These are phyloP conservation scores for Xerocomellus intermedius DNA, from an alignment of 768 basidiomycete species.

Conservation along the genomic window DNA sequence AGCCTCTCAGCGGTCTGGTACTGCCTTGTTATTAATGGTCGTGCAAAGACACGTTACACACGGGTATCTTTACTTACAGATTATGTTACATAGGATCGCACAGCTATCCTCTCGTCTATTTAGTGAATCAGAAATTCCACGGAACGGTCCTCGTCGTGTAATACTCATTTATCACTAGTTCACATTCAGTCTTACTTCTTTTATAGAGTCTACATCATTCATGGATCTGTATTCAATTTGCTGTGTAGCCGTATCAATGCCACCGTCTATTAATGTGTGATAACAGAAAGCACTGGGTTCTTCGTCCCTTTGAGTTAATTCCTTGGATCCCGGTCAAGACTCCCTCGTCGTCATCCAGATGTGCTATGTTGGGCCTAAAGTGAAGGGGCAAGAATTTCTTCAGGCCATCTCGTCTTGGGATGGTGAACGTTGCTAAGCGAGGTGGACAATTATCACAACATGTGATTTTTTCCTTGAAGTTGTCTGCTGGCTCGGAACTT, in stretches of 20 bases:
- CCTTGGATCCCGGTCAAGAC: slow-evolving; percentile 42
- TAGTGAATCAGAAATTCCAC: slow-evolving; percentile 9
- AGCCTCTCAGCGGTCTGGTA: slow-evolving; percentile 7
- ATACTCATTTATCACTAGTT: background rate
- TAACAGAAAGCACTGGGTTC: background rate
- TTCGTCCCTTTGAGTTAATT: background rate
- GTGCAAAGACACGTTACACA: background rate
- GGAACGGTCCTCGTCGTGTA: slow-evolving; percentile 1
- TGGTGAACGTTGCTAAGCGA: slow-evolving; percentile 85
- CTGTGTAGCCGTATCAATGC: background rate
- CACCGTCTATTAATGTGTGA: background rate
- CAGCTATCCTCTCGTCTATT: background rate
- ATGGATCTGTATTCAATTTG: slow-evolving; percentile 3
- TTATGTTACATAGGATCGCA: slow-evolving; percentile 11
- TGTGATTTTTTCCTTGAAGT: too few relatives aligned
- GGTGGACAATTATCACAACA: slow-evolving; percentile 58
- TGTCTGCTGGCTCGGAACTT: too few relatives aligned
- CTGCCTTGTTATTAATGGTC: slow-evolving; percentile 5
- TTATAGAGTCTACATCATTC: background rate
- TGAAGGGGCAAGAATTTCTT: slow-evolving; percentile 73
- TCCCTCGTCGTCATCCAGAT: slow-evolving; percentile 90
- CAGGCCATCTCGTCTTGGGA: slow-evolving; percentile 88
- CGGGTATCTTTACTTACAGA: slow-evolving; percentile 3
- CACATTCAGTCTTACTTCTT: background rate
- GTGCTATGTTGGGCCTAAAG: slow-evolving; percentile 79